A percentile compares a stretch with the other conserved stretches of the same genome.
phyloP scores from a whole-genome alignment of 2,329 filamentous ascomycete species.

The Drechslera avenae region DNA sequence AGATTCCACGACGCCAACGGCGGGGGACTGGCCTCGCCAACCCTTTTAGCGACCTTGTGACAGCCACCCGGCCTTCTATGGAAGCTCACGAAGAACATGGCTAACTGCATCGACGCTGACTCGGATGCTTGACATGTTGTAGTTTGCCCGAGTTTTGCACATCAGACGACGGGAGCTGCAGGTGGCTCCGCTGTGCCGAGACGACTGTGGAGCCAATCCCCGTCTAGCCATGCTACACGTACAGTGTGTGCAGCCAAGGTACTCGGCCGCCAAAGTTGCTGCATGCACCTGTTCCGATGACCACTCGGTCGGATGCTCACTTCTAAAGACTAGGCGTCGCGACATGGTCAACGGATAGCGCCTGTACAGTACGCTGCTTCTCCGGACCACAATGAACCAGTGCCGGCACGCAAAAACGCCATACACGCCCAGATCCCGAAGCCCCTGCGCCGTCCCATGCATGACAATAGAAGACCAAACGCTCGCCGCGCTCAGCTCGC shows the following conservation, averaged over 20 bases:
- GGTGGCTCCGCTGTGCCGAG: constrained; percentile 26
- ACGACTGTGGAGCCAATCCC: constrained; percentile 25
- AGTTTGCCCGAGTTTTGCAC: constrained; percentile 18
- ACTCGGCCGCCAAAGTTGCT: constrained; percentile 24
- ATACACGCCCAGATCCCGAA: constrained; percentile 11
- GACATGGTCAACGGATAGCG: not conserved
- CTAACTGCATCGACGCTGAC: not conserved
- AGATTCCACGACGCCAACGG: constrained; percentile 14
- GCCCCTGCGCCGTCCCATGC: constrained; percentile 28
- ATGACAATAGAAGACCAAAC: constrained; percentile 22
- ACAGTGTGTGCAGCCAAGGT: constrained; percentile 18
- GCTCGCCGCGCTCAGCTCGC: constrained; percentile 27
- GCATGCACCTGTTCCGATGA: constrained; percentile 41
- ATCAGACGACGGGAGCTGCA: constrained; percentile 7
- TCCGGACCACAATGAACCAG: constrained; percentile 26
- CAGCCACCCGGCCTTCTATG: constrained; percentile 4
- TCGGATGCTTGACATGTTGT: constrained; percentile 15
- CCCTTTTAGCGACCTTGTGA: constrained; percentile 16
- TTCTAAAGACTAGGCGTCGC: constrained; percentile 31
- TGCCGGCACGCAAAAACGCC: constrained; percentile 25
- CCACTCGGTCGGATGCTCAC: constrained; percentile 30
- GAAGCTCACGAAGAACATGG: not conserved
- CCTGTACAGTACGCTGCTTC: not conserved
- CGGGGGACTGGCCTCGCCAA: constrained; percentile 25
- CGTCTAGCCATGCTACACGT: constrained; percentile 22